phyloP scores from a whole-genome alignment of 1,139 yeast genomes.

The Diutina rugosa region DNA sequence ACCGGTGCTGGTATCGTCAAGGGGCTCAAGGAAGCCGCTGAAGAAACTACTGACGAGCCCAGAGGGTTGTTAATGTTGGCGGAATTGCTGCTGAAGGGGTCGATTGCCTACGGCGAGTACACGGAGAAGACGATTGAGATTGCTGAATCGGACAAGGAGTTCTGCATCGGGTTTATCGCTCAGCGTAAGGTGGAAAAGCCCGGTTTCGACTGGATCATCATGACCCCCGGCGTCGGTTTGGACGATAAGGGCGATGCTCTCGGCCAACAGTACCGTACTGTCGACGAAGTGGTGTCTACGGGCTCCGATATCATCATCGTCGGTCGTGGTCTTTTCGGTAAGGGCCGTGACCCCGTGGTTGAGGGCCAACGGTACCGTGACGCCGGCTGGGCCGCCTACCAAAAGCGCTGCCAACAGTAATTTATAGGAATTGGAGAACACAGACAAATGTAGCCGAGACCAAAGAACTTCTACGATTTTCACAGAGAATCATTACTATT shows the following conservation, averaged over 20 bases:
- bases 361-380: slow-evolving; percentile 83
- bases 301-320: slow-evolving; percentile 94
- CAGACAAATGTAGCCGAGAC: too few relatives aligned
- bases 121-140: slow-evolving; percentile 79
- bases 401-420: neutral
- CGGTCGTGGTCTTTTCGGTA: slow-evolving; percentile 94
- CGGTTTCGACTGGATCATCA: slow-evolving; percentile 86
- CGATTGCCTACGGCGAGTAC: slow-evolving; percentile 86
- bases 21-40: slow-evolving; percentile 77
- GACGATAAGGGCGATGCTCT: slow-evolving; percentile 95
- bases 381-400: slow-evolving; percentile 92
- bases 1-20: slow-evolving; percentile 90
- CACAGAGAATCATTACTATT: too few relatives aligned
- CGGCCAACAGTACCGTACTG: slow-evolving; percentile 96
- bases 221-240: slow-evolving; percentile 98
- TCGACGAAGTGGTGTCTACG: slow-evolving; percentile 62
- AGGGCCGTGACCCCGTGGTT: slow-evolving; percentile 78
- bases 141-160: slow-evolving; percentile 76
- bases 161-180: slow-evolving; percentile 94
- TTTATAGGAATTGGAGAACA: too few relatives aligned
- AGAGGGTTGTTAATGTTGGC: slow-evolving; percentile 93
- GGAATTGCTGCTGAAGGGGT: slow-evolving; percentile 86
- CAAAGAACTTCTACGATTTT: too few relatives aligned
- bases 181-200: slow-evolving; percentile 83
- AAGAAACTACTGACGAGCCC: slow-evolving; percentile 51